Percentiles rank a stretch among this genome's conserved stretches.
phyloP scores from a whole-genome alignment of 805 yeast species.

The Metschnikowia dekortorum region DNA sequence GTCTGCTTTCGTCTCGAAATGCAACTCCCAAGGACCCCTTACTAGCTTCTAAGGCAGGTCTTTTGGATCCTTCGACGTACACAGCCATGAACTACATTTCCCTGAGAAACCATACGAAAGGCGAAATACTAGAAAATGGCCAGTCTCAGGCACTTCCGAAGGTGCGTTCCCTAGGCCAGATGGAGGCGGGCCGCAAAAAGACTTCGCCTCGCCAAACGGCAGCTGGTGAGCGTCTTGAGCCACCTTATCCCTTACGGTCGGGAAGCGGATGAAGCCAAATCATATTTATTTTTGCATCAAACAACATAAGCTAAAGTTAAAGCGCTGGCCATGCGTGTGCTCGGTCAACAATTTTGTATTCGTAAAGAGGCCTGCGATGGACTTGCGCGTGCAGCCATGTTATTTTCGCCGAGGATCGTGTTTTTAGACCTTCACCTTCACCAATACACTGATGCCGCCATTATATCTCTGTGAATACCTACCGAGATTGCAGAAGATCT shows the following conservation, averaged over 20 bases:
- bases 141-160: neutral
- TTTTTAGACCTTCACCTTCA: neutral
- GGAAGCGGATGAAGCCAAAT: neutral
- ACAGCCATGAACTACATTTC: neutral
- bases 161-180: slow-evolving; percentile 1
- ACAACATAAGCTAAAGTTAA: neutral
- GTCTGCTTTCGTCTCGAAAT: neutral
- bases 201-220: neutral
- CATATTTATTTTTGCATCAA: neutral
- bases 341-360: neutral
- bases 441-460: neutral
- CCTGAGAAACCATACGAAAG: neutral
- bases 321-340: too few relatives aligned
- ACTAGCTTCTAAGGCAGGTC: neutral
- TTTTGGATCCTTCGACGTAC: neutral
- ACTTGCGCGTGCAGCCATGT: neutral
- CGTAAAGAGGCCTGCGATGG: neutral
- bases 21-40: neutral
- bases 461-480: slow-evolving; percentile 15
- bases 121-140: neutral
- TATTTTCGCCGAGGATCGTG: neutral
- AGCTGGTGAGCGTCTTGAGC: neutral
- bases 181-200: slow-evolving; percentile 2
- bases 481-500: slow-evolving; percentile 15
- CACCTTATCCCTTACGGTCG: neutral